phyloP scores from a whole-genome alignment of 345 rosid genomes.

The Lepidium aucheri region DNA sequence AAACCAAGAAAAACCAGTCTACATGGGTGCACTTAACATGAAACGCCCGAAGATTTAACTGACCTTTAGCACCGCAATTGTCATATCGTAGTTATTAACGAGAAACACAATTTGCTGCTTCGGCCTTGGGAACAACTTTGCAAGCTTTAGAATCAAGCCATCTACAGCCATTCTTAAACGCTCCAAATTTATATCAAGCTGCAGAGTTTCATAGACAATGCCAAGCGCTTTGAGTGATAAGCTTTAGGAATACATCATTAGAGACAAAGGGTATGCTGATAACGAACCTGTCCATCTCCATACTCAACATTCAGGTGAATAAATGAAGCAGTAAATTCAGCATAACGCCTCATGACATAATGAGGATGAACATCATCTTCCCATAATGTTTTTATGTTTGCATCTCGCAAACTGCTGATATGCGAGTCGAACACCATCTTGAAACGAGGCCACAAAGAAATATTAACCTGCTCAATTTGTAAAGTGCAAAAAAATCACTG shows the following conservation, averaged over 20 bases:
- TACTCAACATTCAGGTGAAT: slow-evolving; percentile 90
- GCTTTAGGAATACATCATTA: not conserved
- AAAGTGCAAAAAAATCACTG: not conserved
- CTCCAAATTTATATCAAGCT: slow-evolving; percentile 95
- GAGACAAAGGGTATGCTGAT: slow-evolving; percentile 1
- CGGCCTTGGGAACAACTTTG: slow-evolving; percentile 58
- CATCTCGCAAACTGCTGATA: slow-evolving; percentile 84
- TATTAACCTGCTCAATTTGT: slow-evolving; percentile 67
- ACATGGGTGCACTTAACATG: not conserved
- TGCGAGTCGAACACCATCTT: slow-evolving; percentile 94
- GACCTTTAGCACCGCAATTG: slow-evolving; percentile 91
- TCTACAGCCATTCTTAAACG: slow-evolving; percentile 93
- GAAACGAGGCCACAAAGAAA: slow-evolving; percentile 95
- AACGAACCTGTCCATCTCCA: slow-evolving; percentile 92
- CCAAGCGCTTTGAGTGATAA: not conserved
- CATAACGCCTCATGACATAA: slow-evolving; percentile 98
- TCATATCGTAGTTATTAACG: slow-evolving; percentile 94
- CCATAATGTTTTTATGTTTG: slow-evolving; percentile 82
- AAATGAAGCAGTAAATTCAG: slow-evolving; percentile 95
- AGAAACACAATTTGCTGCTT: slow-evolving; percentile 83
- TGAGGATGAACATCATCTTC: slow-evolving; percentile 99
- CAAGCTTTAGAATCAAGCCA: slow-evolving; percentile 80
- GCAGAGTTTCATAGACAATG: slow-evolving; percentile 22
- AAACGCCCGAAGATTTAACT: not conserved
- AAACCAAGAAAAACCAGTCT: not conserved